Percentiles rank a stretch among this genome's conserved stretches.
Evolutionary conservation across 208 protist genomes (phyloP).

Genomic region (Novymonas esmeraldas): DNA sequence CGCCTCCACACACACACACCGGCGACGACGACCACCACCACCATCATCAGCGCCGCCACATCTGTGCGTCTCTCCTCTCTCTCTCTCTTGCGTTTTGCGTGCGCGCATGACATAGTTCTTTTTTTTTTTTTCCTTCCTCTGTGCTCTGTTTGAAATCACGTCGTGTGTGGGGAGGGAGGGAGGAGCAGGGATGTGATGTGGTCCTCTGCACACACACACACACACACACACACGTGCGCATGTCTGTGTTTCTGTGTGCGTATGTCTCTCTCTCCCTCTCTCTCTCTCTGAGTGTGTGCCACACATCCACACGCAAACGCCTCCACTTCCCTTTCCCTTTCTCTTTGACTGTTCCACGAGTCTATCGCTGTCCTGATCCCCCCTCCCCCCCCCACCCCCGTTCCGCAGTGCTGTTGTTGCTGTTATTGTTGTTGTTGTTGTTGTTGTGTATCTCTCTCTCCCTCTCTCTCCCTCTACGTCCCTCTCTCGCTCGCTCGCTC

Average conservation of each 20-base stretch:
- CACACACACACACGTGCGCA: too few species aligned
- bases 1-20: too few species aligned
- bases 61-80: neutral
- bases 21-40: too few species aligned
- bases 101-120: constrained; percentile 2
- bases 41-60: too few species aligned
- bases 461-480: neutral
- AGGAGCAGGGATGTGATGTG: too few species aligned
- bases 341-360: neutral
- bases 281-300: neutral
- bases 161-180: too few species aligned
- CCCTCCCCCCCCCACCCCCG: neutral
- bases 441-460: neutral
- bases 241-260: too few species aligned
- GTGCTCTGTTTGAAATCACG: neutral
- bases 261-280: neutral
- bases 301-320: too few species aligned
- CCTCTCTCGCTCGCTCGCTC: neutral
- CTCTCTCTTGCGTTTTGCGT: constrained; percentile 4
- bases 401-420: neutral
- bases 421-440: neutral
- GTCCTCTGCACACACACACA: too few species aligned
- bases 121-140: constrained; percentile 3
- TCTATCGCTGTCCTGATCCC: neutral
- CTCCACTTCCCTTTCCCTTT: neutral